Base-by-base conservation (phyloP, 2,329 filamentous ascomycete genomes). In the Sphaerulina musiva region DNA sequence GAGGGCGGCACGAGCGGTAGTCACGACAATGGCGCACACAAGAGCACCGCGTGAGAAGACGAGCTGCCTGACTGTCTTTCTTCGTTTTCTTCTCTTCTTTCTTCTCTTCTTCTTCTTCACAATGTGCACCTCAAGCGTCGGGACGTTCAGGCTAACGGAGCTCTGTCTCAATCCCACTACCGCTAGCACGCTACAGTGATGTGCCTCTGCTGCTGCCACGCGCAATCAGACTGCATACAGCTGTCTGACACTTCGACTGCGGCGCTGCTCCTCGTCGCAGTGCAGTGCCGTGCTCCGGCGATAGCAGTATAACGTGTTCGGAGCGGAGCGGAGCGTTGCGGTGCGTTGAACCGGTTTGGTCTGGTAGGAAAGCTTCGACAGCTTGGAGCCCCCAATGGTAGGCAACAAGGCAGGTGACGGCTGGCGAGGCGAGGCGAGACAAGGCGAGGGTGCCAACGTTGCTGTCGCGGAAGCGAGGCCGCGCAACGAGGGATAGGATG, bases 381-480 rank as follows among this genome's bases (percentile, higher is more conserved):
- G 53, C 42, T 55, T 41, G 45, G 42, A 39, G 41, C 10, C 52
- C 52, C 52, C 52, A 54, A 54, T 53, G 51, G 51, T 44, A 32
- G 47, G 47, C 14, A 17, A 17, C 14, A 17, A 17, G 14, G 14
- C 36, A 29, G 29, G 29, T 39, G 10, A 10, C n/a, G 10, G 34
- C 10, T 38, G 7, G 10, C 34, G 32, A 36, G 32, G 4, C 8
- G 20, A 20, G 20, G 20, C 20, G 20, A 20, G 20, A 4, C 36
- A 14, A 14, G 29, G 29, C 6, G 4, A 38, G 10, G 34, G 2
- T 38, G 34, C 4, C 34, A 29, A 29, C 26, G 26, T 29, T 7
- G 26, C 26, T 29, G 26, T 29, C 26, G 26, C 26, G 6, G 3
- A 4, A 20, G 20, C 26, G 26, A 29, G 26, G 6, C 5, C 26